Percentiles rank a stretch among this genome's conserved stretches.
Conservation (phyloP, 306 rosid genomes). For the Rosa rugosa region DNA sequence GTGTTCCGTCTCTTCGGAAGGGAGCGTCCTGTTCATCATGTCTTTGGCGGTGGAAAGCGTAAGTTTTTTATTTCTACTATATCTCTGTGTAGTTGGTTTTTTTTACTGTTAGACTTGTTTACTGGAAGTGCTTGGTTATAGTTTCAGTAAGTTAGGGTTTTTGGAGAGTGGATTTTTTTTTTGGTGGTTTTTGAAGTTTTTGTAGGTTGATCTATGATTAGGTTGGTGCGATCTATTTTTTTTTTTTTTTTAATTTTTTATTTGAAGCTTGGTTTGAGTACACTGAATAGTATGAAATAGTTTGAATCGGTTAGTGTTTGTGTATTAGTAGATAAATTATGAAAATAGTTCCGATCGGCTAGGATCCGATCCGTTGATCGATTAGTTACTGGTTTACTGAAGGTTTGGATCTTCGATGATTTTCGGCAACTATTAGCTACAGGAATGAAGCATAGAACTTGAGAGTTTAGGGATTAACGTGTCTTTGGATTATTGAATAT, state of each 20-base stretch:
- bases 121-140: not conserved
- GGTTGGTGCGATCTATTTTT: not conserved
- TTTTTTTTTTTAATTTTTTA: not conserved
- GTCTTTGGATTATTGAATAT: not conserved
- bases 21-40: slow-evolving; percentile 69
- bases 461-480: not conserved
- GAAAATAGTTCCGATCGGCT: not conserved
- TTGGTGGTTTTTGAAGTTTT: not conserved
- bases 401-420: not conserved
- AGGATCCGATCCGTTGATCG: not conserved
- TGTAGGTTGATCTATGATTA: not conserved
- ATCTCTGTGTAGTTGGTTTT: not conserved
- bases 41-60: slow-evolving; percentile 92
- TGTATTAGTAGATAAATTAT: not conserved
- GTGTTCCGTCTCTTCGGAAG: slow-evolving; percentile 75
- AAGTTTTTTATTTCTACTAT: slow-evolving; percentile 9
- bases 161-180: not conserved
- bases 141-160: not conserved
- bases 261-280: not conserved
- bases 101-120: not conserved
- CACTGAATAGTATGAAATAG: no score
- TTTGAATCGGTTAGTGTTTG: not conserved
- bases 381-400: not conserved
- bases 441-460: not conserved
- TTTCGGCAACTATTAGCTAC: not conserved